These are phyloP conservation scores for Kodamaea ohmeri DNA, from an alignment of 1,139 yeast genomes.

Conservation along the genomic window DNA sequence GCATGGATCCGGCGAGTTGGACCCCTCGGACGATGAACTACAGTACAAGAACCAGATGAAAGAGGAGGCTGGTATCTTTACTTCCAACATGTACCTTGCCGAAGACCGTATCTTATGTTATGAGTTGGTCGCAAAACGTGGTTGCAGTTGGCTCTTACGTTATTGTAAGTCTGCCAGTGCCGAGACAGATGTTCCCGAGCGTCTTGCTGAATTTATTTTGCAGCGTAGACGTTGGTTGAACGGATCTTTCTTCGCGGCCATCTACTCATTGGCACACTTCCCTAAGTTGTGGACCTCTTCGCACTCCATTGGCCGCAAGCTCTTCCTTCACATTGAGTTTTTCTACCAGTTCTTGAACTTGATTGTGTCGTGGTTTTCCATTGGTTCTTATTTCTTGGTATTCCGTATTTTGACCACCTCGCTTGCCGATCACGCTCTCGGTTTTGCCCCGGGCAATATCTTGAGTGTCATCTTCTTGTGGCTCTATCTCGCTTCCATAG, in stretches of 20 bases:
- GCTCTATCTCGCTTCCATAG: conserved; percentile 85
- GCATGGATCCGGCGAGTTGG: conserved; percentile 45
- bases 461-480: conserved; percentile 81
- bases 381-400: conserved; percentile 78
- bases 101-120: conserved; percentile 51
- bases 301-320: conserved; percentile 40
- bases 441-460: conserved; percentile 70
- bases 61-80: conserved; percentile 50
- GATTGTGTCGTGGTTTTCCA: conserved; percentile 72
- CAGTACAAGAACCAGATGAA: conserved; percentile 39
- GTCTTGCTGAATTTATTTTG: conserved; percentile 44
- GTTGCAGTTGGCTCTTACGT: conserved; percentile 45
- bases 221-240: conserved; percentile 53
- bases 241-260: conserved; percentile 51
- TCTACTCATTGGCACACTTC: conserved; percentile 45
- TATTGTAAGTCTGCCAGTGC: conserved; percentile 48
- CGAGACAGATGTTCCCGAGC: conserved; percentile 51
- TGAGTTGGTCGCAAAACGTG: conserved; percentile 46
- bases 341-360: conserved; percentile 43
- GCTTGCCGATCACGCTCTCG: conserved; percentile 51
- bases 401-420: conserved; percentile 75
- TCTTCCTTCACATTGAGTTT: conserved; percentile 44
- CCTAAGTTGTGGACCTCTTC: conserved; percentile 44
- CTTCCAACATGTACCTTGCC: conserved; percentile 51
- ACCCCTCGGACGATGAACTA: conserved; percentile 47